These are phyloP conservation scores for Scheffersomyces segobiensis DNA, from an alignment of 1,139 yeast species.

Conservation along the genomic window DNA sequence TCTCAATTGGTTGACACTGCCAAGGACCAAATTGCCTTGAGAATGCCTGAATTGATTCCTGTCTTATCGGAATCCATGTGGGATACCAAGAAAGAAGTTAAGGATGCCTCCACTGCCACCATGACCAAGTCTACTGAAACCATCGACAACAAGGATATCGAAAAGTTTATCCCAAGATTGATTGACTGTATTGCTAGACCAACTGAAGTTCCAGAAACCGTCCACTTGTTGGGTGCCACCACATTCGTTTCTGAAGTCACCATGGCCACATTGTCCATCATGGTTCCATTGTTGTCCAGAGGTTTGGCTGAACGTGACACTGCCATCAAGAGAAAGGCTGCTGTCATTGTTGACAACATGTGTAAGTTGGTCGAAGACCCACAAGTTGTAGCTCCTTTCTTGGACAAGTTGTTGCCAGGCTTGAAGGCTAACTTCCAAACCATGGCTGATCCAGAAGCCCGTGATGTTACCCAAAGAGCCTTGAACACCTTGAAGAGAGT, in stretches of 20 bases:
- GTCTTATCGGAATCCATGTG: constrained; percentile 98
- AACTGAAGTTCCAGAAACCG: constrained; percentile 97
- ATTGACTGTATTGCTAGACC: constrained; percentile 97
- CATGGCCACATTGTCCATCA: constrained; percentile 98
- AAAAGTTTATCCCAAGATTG: constrained; percentile 96
- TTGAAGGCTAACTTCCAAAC: constrained; percentile 89
- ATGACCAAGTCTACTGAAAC: constrained; percentile 96
- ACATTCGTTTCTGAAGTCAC: constrained; percentile 99
- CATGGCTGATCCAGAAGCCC: constrained; percentile 99
- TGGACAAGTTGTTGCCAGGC: constrained; percentile 93
- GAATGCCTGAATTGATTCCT: constrained; percentile 99
- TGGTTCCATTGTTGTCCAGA: constrained; percentile 98
- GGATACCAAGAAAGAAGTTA: constrained; percentile 99
- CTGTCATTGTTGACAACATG: constrained; percentile 99
- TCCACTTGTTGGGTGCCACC: constrained; percentile 98
- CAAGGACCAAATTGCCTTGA: constrained; percentile 91
- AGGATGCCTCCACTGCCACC: constrained; percentile 93
- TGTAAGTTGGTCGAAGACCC: constrained; percentile 99
- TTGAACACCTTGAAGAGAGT: constrained; percentile 97
- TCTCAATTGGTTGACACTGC: constrained; percentile 91
- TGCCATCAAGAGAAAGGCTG: constrained; percentile 98
- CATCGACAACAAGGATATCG: constrained; percentile 99
- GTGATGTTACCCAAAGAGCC: constrained; percentile 97
- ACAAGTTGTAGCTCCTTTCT: constrained; percentile 99
- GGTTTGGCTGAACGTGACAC: constrained; percentile 99